Evolutionary conservation across 2,329 filamentous ascomycete species (phyloP).

Genomic region (Fusarium floridanum): DNA sequence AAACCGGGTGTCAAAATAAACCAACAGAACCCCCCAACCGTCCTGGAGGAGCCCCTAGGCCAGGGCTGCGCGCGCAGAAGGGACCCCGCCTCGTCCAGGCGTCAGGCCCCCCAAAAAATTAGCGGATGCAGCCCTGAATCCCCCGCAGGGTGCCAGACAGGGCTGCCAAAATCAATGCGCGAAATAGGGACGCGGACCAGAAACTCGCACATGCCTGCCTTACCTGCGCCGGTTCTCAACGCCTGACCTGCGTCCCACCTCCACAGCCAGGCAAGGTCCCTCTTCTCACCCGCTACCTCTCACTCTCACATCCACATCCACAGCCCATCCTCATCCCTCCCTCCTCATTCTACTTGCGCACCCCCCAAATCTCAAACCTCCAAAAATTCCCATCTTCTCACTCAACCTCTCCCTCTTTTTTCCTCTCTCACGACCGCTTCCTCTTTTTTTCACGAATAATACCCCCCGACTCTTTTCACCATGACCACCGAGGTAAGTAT

Average conservation of each 20-base stretch:
- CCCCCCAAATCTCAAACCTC: conserved; percentile 47
- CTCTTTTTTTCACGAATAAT: conserved; percentile 40
- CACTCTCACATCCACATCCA: conserved; percentile 19
- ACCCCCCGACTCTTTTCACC: conserved; percentile 41
- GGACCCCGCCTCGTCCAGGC: background rate
- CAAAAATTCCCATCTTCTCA: conserved; percentile 41
- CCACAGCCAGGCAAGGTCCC: conserved; percentile 35
- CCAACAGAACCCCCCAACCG: background rate
- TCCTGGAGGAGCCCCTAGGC: background rate
- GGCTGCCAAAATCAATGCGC: conserved; percentile 23
- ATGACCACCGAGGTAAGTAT: conserved; percentile 54
- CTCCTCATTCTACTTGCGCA: conserved; percentile 42
- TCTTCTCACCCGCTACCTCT: conserved; percentile 30
- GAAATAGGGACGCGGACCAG: background rate
- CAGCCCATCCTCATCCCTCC: conserved; percentile 39
- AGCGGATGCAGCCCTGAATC: conserved; percentile 13
- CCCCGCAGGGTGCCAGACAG: conserved; percentile 11
- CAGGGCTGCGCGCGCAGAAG: background rate
- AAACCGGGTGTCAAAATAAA: conserved; percentile 23
- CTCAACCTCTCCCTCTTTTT: conserved; percentile 33
- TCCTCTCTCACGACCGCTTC: conserved; percentile 37
- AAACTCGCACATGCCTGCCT: conserved; percentile 15
- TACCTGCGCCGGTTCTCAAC: conserved; percentile 32
- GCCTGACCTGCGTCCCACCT: conserved; percentile 46
- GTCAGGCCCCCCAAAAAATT: conserved; percentile 1